These are phyloP conservation scores for Niebla homalea DNA, from an alignment of 495 filamentous ascomycete species.

Conservation along the genomic window DNA sequence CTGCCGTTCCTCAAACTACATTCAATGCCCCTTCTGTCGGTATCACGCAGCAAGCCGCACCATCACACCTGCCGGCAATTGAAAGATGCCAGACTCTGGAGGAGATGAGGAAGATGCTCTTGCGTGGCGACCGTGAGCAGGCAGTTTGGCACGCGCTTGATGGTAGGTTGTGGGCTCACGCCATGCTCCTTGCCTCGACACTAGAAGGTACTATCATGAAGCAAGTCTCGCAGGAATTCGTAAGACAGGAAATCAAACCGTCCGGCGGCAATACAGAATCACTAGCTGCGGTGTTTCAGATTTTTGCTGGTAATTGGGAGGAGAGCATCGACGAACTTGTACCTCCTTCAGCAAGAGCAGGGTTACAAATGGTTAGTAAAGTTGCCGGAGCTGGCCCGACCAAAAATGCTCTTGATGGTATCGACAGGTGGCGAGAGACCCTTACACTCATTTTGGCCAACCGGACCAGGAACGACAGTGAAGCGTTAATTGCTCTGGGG, in stretches of 20 bases:
- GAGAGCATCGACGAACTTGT: conserved; percentile 95
- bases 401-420: conserved; percentile 64
- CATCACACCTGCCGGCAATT: conserved; percentile 38
- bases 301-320: conserved; percentile 85
- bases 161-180: conserved; percentile 87
- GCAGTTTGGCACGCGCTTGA: conserved; percentile 94
- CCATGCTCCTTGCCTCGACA: conserved; percentile 80
- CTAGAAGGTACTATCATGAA: conserved; percentile 60
- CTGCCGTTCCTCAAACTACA: conserved; percentile 21
- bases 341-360: conserved; percentile 82
- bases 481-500: conserved; percentile 66
- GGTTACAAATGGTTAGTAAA: conserved; percentile 76
- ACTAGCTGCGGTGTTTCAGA: conserved; percentile 78
- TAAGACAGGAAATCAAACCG: conserved; percentile 79
- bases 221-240: conserved; percentile 86
- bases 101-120: conserved; percentile 53
- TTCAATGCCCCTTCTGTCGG: conserved; percentile 19
- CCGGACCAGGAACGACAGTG: conserved; percentile 62
- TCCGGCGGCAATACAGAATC: conserved; percentile 64
- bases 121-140: conserved; percentile 74
- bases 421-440: conserved; percentile 90
- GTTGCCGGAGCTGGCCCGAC: conserved; percentile 44
- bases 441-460: conserved; percentile 76
- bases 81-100: conserved; percentile 54
- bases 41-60: conserved; percentile 20